phyloP scores from a whole-genome alignment of 2,329 filamentous ascomycete species.

The Hypoxylon sp. region DNA sequence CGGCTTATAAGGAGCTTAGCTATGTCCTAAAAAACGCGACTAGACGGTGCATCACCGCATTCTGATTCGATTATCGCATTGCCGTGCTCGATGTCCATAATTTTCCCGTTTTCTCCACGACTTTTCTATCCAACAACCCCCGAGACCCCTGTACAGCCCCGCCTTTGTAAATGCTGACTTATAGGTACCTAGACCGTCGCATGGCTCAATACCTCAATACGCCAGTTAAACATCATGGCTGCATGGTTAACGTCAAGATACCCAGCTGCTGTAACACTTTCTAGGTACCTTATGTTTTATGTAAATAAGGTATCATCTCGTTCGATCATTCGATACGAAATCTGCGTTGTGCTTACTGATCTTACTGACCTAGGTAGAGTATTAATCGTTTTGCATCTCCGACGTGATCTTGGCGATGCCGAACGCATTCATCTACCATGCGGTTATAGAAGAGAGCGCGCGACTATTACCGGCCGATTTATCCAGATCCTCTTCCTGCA shows the following conservation, averaged over 20 bases:
- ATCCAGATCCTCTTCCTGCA: constrained; percentile 3
- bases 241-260: constrained; percentile 20
- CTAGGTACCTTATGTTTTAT: constrained; percentile 27
- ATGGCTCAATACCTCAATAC: background rate
- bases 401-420: background rate
- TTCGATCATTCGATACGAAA: constrained; percentile 13
- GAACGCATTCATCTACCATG: background rate
- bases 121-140: constrained; percentile 21
- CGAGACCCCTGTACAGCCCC: constrained; percentile 47
- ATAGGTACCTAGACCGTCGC: constrained; percentile 5
- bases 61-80: constrained; percentile 33
- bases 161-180: constrained; percentile 56
- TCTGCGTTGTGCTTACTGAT: constrained; percentile 12
- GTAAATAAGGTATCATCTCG: constrained; percentile 17
- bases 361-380: no score
- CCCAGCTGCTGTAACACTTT: constrained; percentile 29
- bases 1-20: constrained; percentile 28
- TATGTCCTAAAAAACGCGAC: constrained; percentile 21
- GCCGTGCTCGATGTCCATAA: constrained; percentile 37
- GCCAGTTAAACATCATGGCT: background rate
- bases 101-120: constrained; percentile 36
- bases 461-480: constrained; percentile 7
- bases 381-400: no score
- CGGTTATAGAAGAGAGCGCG: background rate
- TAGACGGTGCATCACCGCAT: background rate